Conservation (phyloP, 2,329 filamentous ascomycete genomes). For the Colletotrichum sp. region DNA sequence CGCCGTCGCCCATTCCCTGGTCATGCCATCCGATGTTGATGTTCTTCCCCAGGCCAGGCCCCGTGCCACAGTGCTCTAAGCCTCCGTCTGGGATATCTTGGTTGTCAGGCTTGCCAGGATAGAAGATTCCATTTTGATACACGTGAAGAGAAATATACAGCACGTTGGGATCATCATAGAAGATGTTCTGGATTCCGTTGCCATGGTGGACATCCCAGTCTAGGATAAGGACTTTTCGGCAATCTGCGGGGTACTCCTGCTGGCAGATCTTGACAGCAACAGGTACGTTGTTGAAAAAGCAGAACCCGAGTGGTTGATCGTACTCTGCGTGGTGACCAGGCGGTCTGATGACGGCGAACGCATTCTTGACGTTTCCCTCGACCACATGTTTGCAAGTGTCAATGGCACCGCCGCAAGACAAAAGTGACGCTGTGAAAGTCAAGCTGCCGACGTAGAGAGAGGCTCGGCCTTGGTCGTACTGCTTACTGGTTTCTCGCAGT, state of each 20-base stretch:
- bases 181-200: constrained; percentile 95
- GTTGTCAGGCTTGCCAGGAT: constrained; percentile 72
- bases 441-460: constrained; percentile 85
- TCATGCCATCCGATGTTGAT: constrained; percentile 72
- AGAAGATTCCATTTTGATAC: constrained; percentile 83
- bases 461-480: constrained; percentile 68
- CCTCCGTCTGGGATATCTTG: constrained; percentile 64
- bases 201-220: constrained; percentile 89
- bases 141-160: constrained; percentile 96
- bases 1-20: constrained; percentile 90
- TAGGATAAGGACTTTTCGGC: constrained; percentile 88
- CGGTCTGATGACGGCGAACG: constrained; percentile 92
- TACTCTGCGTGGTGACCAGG: constrained; percentile 95
- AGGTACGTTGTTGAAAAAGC: constrained; percentile 96
- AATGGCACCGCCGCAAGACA: constrained; percentile 92
- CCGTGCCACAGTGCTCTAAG: constrained; percentile 63
- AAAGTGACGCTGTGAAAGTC: constrained; percentile 79
- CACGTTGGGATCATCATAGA: constrained; percentile 93
- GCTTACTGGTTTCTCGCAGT: constrained; percentile 69
- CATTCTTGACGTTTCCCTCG: constrained; percentile 84
- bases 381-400: constrained; percentile 95
- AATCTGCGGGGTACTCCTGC: constrained; percentile 76
- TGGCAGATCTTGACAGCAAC: constrained; percentile 92
- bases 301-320: constrained; percentile 89
- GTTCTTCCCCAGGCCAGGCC: constrained; percentile 63